These are phyloP conservation scores for Beauveria medogensis DNA, from an alignment of 2,329 filamentous ascomycete genomes.

Conservation along the genomic window DNA sequence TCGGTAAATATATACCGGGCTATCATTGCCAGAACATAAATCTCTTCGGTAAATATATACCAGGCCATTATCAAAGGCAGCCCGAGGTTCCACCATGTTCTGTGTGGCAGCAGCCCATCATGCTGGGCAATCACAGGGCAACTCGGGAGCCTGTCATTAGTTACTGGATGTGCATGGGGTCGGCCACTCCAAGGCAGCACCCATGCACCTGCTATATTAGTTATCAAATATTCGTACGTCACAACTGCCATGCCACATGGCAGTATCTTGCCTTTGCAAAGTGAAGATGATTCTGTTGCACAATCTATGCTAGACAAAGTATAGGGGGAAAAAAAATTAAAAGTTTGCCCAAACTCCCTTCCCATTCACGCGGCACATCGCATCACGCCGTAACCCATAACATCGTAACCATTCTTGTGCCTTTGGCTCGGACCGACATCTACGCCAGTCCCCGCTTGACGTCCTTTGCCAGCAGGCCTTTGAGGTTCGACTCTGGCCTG, in stretches of 20 bases:
- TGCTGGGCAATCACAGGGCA: background rate
- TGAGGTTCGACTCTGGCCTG: conserved; percentile 40
- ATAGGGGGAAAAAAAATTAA: background rate
- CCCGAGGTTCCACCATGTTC: background rate
- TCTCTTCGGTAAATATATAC: too few species aligned
- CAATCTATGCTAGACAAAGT: background rate
- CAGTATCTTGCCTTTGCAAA: background rate
- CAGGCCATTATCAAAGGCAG: too few species aligned
- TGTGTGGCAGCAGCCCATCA: background rate
- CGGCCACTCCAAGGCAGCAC: background rate
- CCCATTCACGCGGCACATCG: background rate
- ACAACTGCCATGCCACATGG: too few species aligned
- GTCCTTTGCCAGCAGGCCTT: conserved; percentile 51
- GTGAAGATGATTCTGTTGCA: background rate
- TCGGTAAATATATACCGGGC: too few species aligned
- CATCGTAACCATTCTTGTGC: background rate
- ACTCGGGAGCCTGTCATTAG: too few species aligned
- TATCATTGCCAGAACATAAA: too few species aligned
- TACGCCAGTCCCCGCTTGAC: conserved; percentile 42
- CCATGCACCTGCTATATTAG: background rate
- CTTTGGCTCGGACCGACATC: background rate
- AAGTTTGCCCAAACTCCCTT: background rate
- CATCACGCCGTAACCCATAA: background rate
- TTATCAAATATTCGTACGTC: too few species aligned
- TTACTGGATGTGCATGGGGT: background rate